A percentile compares a stretch with the other conserved stretches of the same genome.
phyloP scores from a whole-genome alignment of 169 alveolate genomes.

The Eimeria tenella region DNA sequence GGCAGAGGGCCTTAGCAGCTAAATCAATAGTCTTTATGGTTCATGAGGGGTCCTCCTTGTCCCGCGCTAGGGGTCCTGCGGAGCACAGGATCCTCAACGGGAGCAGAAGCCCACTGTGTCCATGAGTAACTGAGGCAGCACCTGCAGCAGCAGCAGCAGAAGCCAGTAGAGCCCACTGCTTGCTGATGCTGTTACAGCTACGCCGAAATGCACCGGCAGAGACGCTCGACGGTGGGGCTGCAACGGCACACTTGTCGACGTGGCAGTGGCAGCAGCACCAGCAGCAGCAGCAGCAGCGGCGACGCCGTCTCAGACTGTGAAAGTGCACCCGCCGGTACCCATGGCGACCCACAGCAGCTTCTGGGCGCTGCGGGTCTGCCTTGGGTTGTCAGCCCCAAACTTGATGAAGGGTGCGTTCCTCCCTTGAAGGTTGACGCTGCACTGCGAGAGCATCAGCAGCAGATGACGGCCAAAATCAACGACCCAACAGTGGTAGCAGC shows the following conservation, averaged over 20 bases:
- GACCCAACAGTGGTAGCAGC: not conserved
- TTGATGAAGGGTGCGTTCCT: not conserved
- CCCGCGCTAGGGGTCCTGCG: no score
- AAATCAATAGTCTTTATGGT: no score
- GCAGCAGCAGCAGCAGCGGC: not conserved
- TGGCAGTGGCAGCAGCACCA: conserved; percentile 28
- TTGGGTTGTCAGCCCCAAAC: not conserved
- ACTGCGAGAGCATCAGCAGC: conserved; percentile 31
- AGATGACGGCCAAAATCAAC: not conserved
- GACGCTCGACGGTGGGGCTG: not conserved
- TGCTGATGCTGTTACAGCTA: not conserved
- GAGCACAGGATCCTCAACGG: no score
- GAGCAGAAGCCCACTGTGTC: no score
- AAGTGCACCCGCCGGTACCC: not conserved
- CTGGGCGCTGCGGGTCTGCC: not conserved
- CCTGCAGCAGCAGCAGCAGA: not conserved
- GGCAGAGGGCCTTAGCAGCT: no score
- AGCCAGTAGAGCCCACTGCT: not conserved
- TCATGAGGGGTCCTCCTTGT: no score
- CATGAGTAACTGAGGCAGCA: no score
- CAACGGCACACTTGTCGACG: not conserved
- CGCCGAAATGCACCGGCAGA: not conserved
- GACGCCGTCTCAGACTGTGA: not conserved
- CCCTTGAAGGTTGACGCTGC: not conserved
- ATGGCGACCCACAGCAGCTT: not conserved